Evolutionary conservation across 2,329 filamentous ascomycete genomes (phyloP), one percentile per base, ranked within the genome.

Genomic region (Diaporthe citrichinensis): DNA sequence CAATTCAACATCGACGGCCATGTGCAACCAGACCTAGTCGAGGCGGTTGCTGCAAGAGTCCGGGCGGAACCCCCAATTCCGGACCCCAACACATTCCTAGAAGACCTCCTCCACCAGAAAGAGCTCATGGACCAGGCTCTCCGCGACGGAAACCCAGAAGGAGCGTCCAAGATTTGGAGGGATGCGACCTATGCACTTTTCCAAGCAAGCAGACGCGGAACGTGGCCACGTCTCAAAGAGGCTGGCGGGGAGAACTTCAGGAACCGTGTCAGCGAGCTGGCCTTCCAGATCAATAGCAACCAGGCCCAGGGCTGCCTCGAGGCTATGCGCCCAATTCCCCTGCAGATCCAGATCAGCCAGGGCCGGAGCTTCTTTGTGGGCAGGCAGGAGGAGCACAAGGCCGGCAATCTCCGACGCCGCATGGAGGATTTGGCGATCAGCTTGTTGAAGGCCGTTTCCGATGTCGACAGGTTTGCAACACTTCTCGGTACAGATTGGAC

Each of bases 121-220:
- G 39, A 39, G 8, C 36, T 8, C 5, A 39, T n/a, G 9, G n/a
- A 62, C n/a, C 6, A 62, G n/a, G n/a, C n/a, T 2, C 8, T 28
- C 15, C 20, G 6, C 7, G 58, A 44, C 34, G 3, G 39, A 4
- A 23, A 41, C 3, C 5, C 9, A 6, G 7, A 49, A 4, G 20
- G 8, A 20, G 44, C 44, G 1, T 9, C 0, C 20, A 49, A 8
- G 34, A 17, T 3, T 8, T 61, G 36, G 23, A 28, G 5, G 5
- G 2, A 5, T 25, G 36, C 14, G 36, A 8, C n/a, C 20, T 6
- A 15, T 1, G 3, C 5, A 1, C 2, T 61, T 4, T 1, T 41
- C 4, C 23, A 15, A 2, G n/a, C 10, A 5, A 9, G 7, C 6
- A 41, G 12, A 7, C 12, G 15, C 58, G 28, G 9, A 9, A n/a